Evolutionary conservation across 805 yeast species (phyloP).

Genomic region (Saccharomyces paradoxus): DNA sequence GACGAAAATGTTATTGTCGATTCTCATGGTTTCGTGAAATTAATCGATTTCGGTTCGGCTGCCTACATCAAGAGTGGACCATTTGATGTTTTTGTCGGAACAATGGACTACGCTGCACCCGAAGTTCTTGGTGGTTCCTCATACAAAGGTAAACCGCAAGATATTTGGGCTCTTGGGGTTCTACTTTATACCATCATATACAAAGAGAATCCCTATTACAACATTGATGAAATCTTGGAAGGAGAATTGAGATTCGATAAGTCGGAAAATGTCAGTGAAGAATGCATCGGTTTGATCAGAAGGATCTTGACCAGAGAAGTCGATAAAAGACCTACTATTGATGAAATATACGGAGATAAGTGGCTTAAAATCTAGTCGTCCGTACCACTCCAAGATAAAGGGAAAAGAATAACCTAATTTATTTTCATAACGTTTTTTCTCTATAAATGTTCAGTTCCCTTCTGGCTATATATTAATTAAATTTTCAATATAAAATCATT

Average conservation of each 20-base stretch:
- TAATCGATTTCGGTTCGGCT: slow-evolving; percentile 92
- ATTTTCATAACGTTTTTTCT: not conserved
- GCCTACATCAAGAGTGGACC: slow-evolving; percentile 88
- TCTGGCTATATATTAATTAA: not conserved
- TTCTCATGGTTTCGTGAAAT: slow-evolving; percentile 63
- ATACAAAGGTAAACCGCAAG: slow-evolving; percentile 89
- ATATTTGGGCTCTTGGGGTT: slow-evolving; percentile 95
- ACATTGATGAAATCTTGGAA: slow-evolving; percentile 89
- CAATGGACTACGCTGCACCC: slow-evolving; percentile 94
- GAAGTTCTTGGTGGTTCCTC: slow-evolving; percentile 83
- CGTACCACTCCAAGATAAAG: not conserved
- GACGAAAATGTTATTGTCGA: slow-evolving; percentile 91
- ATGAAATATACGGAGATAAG: slow-evolving; percentile 53
- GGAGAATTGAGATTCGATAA: slow-evolving; percentile 56
- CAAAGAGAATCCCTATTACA: slow-evolving; percentile 89
- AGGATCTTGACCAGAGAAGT: slow-evolving; percentile 59
- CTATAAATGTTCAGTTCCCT: not conserved
- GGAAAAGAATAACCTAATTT: not conserved
- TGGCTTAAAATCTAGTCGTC: slow-evolving; percentile 43
- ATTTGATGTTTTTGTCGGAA: slow-evolving; percentile 92
- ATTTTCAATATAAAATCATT: not conserved
- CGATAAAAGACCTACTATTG: slow-evolving; percentile 62
- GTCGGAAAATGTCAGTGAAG: slow-evolving; percentile 38
- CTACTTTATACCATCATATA: slow-evolving; percentile 78
- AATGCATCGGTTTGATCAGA: slow-evolving; percentile 50